Base-by-base conservation (phyloP, 345 rosid genomes). In the Linum trigynum region DNA sequence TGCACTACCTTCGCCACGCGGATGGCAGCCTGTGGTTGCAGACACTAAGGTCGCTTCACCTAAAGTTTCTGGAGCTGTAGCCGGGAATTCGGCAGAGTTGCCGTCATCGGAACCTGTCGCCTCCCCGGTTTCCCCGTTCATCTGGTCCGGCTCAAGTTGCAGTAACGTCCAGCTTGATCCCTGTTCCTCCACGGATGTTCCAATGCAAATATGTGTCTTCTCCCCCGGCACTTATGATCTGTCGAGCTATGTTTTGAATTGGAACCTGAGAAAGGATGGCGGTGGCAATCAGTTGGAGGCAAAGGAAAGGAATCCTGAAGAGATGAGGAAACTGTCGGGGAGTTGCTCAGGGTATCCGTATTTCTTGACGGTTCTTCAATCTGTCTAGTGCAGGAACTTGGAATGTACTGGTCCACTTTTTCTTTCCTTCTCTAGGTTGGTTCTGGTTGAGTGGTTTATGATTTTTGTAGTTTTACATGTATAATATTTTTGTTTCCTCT, bases 81-180 rank as follows among this genome's bases (percentile, higher is more conserved):
- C 35, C 43, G 67, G 70, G 9, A 84, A 78, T 23, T 23, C 32
- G 38, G 62, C 82, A 32, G 36, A 65, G 39, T 23, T 23, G 32
- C 32, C 32, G 32, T 74, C 84, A 38, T 70, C 78, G 23, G 90
- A 82, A 70, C 83, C 84, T 55, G 14, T 48, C 32, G 32, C 32
- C 53, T 48, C 53, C 14, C 53, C 53, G 9, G 84, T 77, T 41
- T 72, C 83, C 40, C 87, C 94, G 1, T 85, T 84, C 75, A 73
- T 85, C 53, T 94, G 97, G 99, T 83, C 86, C 55, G 96, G 88
- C 50, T 77, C 95, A 58, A 87, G 91, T 71, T 80, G 83, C 37
- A 87, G 88, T 60, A 84, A 73, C 63, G 73, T 83, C 65, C 73
- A 40, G 66, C 72, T 87, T 57, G 79, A 76, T 71, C 90, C 99